Conservation (phyloP, 768 basidiomycete genomes). For the Suillus cothurnatus region DNA sequence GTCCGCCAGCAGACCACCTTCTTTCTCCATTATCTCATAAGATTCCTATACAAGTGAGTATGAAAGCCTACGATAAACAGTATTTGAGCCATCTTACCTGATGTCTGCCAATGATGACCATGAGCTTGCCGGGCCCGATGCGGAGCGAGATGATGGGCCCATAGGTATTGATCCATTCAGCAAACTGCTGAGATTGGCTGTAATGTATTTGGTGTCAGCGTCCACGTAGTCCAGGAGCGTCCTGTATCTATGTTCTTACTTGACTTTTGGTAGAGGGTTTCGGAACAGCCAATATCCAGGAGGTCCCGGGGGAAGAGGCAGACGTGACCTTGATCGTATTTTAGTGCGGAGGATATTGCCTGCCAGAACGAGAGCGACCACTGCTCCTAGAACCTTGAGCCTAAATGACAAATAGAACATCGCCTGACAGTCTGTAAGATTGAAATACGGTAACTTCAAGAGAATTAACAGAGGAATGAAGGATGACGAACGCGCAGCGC, state of each 20-base stretch:
- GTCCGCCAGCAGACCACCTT: slow-evolving; percentile 55
- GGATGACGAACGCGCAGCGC: neutral
- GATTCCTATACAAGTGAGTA: slow-evolving; percentile 43
- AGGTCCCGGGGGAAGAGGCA: slow-evolving; percentile 22
- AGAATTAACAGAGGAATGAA: neutral
- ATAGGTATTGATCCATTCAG: slow-evolving; percentile 61
- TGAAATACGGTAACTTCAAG: neutral
- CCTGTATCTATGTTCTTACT: slow-evolving; percentile 19
- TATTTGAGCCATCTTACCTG: slow-evolving; percentile 28
- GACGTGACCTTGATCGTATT: slow-evolving; percentile 14
- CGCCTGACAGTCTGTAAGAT: slow-evolving; percentile 13
- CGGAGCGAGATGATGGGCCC: slow-evolving; percentile 62
- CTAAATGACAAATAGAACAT: neutral
- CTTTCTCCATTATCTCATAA: slow-evolving; percentile 66
- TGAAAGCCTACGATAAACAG: neutral
- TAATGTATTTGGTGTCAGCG: neutral
- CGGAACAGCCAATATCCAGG: slow-evolving; percentile 5
- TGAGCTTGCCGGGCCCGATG: slow-evolving; percentile 39
- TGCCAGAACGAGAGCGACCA: slow-evolving; percentile 21
- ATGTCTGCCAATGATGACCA: slow-evolving; percentile 37
- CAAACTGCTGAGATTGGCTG: slow-evolving; percentile 43
- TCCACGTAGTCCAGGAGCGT: neutral
- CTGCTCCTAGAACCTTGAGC: slow-evolving; percentile 19
- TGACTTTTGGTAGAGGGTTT: neutral
- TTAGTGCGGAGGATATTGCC: slow-evolving; percentile 14